Evolutionary conservation across 2,329 filamentous ascomycete species (phyloP).

Genomic region (Verticillium nonalfalfae): DNA sequence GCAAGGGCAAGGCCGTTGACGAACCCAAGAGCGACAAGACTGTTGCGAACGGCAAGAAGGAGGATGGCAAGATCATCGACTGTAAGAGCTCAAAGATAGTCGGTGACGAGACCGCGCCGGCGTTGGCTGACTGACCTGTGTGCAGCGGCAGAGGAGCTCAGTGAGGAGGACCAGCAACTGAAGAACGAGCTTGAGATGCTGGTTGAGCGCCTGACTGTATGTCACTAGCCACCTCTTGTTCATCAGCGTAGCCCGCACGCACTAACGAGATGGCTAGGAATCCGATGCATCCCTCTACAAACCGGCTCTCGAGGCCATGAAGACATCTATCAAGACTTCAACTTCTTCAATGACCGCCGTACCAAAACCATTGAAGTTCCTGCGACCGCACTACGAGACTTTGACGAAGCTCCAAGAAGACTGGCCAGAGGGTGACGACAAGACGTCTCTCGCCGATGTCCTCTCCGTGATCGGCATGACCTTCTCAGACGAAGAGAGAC

Average conservation of each 20-base stretch:
- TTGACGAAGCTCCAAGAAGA: conserved; percentile 82
- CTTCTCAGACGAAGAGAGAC: conserved; percentile 90
- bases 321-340: conserved; percentile 97
- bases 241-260: background rate
- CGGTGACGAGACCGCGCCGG: background rate
- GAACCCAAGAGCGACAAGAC: conserved; percentile 65
- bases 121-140: conserved; percentile 23
- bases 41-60: conserved; percentile 68
- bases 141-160: conserved; percentile 72
- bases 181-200: conserved; percentile 98
- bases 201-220: conserved; percentile 85
- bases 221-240: conserved; percentile 13
- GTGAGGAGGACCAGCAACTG: conserved; percentile 95
- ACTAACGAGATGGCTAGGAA: conserved; percentile 52
- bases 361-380: conserved; percentile 95
- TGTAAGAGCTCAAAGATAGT: conserved; percentile 18
- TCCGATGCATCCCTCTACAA: conserved; percentile 83
- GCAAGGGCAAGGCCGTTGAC: conserved; percentile 86
- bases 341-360: conserved; percentile 99
- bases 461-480: conserved; percentile 98
- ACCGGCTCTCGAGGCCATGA: conserved; percentile 90
- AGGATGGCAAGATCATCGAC: conserved; percentile 53
- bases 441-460: conserved; percentile 87
- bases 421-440: conserved; percentile 80
- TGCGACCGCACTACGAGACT: conserved; percentile 91